Evolutionary conservation across 306 rosid species (phyloP).

Genomic region (Myrica gale): DNA sequence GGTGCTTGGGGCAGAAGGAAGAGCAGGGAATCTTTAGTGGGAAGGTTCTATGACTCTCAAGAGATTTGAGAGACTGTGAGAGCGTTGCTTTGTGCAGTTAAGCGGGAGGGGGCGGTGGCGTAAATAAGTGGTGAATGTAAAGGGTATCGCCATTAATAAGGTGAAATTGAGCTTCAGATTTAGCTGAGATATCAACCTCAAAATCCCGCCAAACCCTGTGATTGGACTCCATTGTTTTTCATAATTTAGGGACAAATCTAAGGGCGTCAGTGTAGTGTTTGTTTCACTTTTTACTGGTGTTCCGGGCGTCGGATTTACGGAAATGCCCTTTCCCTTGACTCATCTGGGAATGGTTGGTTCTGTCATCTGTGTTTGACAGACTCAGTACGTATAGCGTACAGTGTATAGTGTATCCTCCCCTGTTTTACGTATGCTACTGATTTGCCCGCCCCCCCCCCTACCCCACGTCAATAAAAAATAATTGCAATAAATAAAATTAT

Average conservation of each 20-base stretch:
- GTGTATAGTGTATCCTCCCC: neutral
- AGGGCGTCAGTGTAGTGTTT: neutral
- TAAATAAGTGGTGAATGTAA: conserved; percentile 31
- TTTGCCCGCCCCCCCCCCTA: neutral
- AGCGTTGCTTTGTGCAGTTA: neutral
- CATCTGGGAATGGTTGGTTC: neutral
- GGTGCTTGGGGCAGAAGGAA: conserved; percentile 45
- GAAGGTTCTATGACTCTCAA: conserved; percentile 22
- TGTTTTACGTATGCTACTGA: neutral
- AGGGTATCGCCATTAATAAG: conserved; percentile 36
- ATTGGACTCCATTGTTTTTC: conserved; percentile 12
- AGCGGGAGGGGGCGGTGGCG: conserved; percentile 17
- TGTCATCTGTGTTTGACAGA: no score
- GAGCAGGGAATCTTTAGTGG: conserved; percentile 33
- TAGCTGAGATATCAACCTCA: conserved; percentile 46
- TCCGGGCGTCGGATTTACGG: neutral
- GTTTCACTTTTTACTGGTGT: neutral
- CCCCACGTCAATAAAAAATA: no score
- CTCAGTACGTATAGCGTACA: no score
- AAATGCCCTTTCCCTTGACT: neutral
- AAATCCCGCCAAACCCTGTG: conserved; percentile 47
- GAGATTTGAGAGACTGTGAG: neutral
- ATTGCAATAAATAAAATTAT: no score
- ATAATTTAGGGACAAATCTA: neutral
- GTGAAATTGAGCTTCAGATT: conserved; percentile 44